Base-by-base conservation (phyloP, 2,329 filamentous ascomycete genomes). In the Nigrospora osmanthi region DNA sequence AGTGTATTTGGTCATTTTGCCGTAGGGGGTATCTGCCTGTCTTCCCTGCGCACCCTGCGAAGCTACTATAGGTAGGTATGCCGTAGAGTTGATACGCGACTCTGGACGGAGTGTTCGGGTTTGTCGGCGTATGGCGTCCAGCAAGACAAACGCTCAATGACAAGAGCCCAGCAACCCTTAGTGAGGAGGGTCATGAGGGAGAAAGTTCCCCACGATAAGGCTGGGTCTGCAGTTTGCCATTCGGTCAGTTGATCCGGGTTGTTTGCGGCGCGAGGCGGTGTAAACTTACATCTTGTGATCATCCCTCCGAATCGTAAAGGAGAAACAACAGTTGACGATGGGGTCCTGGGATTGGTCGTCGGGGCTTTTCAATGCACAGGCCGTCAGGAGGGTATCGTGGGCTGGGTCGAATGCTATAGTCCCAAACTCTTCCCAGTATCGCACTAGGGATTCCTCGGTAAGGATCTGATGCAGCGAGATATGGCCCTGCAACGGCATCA, bases 391-490 rank as follows among this genome's bases (percentile, higher is more conserved):
- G 17, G 91, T 94, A 63, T 98, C 95, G 61, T 97, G 93, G 11
- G 81, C 83, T 46, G 85, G 81, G 60, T 98, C 93, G 65, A 98
- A 98, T 11, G 93, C 94, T 56, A 98, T 97, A 6, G 89, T 91
- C 42, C 91, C 90, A 59, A 98, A 98, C 59, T 98, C 95, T 66
- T 98, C 93, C 93, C 93, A 98, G 59, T 98, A 98, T 56, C 88
- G 87, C 44, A 97, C 93, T 49, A 95, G 80, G 35, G 90, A 94
- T 49, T 95, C 89, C 68, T 98, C 93, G 3, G 89, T 89, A 38
- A 98, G 80, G 51, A 98, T 94, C 63, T 98, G 90, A 62, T 98
- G 93, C 40, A 98, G 78, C 12, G 93, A 88, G 52, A 97, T 84
- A 58, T 94, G 94, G 49, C 93, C 93, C 90, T 95, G 49, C 40